phyloP scores from a whole-genome alignment of 2,329 filamentous ascomycete species.

The Macrophomina phaseolina region DNA sequence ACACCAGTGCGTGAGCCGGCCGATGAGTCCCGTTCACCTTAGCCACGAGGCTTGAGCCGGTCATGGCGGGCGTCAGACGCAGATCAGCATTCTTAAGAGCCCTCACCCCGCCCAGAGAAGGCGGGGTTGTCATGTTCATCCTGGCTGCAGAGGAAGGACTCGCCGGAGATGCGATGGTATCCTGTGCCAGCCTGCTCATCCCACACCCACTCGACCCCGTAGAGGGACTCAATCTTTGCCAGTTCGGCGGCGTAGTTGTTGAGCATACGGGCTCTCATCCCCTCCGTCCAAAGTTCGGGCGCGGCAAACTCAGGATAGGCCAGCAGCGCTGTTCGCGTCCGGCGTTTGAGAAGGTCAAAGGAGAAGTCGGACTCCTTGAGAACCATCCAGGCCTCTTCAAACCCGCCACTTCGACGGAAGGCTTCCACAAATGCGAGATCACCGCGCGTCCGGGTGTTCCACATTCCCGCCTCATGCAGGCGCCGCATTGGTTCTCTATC shows the following conservation, averaged over 20 bases:
- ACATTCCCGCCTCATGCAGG: not conserved
- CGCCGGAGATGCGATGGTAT: not conserved
- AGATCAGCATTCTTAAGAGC: no score
- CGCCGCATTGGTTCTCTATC: not conserved
- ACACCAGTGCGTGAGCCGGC: no score
- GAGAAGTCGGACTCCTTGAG: not conserved
- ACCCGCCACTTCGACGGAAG: not conserved
- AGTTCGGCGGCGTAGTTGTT: not conserved
- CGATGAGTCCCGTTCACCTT: no score
- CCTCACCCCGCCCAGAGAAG: no score
- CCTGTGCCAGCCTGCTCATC: not conserved
- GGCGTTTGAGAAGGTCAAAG: not conserved
- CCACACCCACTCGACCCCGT: slow-evolving; percentile 18
- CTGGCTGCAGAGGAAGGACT: not conserved
- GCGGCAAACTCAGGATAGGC: slow-evolving; percentile 1
- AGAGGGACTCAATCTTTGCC: not conserved
- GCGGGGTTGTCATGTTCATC: not conserved
- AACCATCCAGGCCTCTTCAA: slow-evolving; percentile 15
- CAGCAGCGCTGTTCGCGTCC: not conserved
- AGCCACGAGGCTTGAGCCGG: not conserved
- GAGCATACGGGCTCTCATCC: not conserved
- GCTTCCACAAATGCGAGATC: slow-evolving; percentile 1
- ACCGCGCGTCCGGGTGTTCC: not conserved
- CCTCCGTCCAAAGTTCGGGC: not conserved
- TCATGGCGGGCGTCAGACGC: no score